Evolutionary conservation across 177 flowering plant species (phyloP), one percentile per base, ranked within the genome.

Genomic region (Telopea speciosissima): DNA sequence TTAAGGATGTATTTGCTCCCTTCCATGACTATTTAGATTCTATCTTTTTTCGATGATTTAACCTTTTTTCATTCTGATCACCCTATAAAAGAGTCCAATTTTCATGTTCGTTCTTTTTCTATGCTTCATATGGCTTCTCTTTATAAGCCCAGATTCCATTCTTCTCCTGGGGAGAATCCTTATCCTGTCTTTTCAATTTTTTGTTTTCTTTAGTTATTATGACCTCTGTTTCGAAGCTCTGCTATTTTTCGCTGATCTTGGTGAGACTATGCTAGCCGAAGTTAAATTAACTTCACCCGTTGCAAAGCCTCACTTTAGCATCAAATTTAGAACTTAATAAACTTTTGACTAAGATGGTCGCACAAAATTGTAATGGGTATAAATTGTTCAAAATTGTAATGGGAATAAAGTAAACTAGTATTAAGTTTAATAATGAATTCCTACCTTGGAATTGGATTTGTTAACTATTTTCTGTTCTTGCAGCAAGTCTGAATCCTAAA

Each of bases 401-500:
- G 23, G 9, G 23, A 58, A 58, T 17, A 58, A n/a, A 58, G 40
- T 17, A 21, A 21, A 19, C 23, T 21, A n/a, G n/a, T 5, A 58
- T 58, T 19, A 19, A 2, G n/a, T 58, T 16, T 58, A 58, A n/a
- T 58, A 4, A 9, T 58, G 56, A 10, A 23, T 45, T n/a, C n/a
- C n/a, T 49, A 64, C 25, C 22, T 62, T 14, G 24, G 17, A 49
- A 12, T 49, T 58, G 61, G 61, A 12, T 9, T 58, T 67, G 65
- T 31, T 78, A 59, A 36, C 62, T 70, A 8, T 65, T 49, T 68
- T 24, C 45, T 73, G 62, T 13, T 22, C 17, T 25, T 78, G 75
- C 82, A 88, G 90, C 56, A 83, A 85, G 90, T 78, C 78, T 63
- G 94, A 86, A 76, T 78, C 79, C 24, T 83, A 80, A 75, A 85